phyloP scores from a whole-genome alignment of 2,329 filamentous ascomycete genomes.

The Fusarium sp. region DNA sequence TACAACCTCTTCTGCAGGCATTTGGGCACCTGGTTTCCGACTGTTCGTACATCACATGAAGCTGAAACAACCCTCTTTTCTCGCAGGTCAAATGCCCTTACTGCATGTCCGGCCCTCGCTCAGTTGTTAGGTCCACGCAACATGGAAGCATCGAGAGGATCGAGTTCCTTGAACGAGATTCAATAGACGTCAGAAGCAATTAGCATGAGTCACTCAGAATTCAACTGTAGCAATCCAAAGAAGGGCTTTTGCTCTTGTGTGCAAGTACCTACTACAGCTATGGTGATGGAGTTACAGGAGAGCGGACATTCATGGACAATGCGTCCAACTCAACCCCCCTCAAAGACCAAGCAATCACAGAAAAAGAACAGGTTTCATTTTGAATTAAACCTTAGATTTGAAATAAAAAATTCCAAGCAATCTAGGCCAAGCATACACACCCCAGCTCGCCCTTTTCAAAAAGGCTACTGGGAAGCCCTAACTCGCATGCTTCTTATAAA shows the following conservation, averaged over 20 bases:
- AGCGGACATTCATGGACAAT: neutral
- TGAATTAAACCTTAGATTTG: neutral
- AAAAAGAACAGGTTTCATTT: neutral
- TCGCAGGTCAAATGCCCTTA: no score
- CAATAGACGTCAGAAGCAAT: neutral
- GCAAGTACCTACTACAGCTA: no score
- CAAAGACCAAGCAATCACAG: neutral
- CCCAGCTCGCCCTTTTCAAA: neutral
- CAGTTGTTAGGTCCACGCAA: neutral
- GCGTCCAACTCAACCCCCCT: neutral
- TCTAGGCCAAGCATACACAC: neutral
- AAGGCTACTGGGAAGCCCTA: neutral
- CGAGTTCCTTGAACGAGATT: neutral
- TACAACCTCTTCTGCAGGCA: no score
- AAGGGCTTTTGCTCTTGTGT: neutral
- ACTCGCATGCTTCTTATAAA: conserved; percentile 16
- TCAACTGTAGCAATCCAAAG: neutral
- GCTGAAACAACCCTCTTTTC: no score
- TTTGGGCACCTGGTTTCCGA: no score
- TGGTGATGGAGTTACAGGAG: neutral
- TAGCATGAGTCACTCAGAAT: neutral
- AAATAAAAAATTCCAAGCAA: neutral
- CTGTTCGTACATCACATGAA: no score
- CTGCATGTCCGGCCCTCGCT: no score
- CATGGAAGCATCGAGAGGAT: neutral